Percentiles rank a stretch among this genome's conserved stretches.
Evolutionary conservation across 208 protist genomes (phyloP).

Genomic region (Leishmania amazonensis): DNA sequence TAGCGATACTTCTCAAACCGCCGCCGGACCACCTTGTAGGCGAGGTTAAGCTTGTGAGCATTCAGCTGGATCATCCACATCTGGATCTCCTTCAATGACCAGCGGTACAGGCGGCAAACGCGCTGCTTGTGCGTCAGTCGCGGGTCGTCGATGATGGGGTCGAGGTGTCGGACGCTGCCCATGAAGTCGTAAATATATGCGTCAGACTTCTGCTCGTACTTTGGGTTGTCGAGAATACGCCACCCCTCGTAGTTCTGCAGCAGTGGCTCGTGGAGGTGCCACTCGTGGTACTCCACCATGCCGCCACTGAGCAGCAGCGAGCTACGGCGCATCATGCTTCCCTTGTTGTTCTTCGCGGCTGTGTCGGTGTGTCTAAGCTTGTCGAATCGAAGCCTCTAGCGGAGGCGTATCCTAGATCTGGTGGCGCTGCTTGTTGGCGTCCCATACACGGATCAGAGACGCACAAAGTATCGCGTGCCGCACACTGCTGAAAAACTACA

Average conservation of each 20-base stretch:
- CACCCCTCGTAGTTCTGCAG: constrained; percentile 94
- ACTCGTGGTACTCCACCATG: constrained; percentile 93
- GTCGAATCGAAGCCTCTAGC: background rate
- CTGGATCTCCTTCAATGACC: constrained; percentile 87
- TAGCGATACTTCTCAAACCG: constrained; percentile 91
- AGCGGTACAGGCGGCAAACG: constrained; percentile 90
- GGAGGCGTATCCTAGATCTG: background rate
- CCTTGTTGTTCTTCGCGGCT: background rate
- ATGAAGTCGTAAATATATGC: constrained; percentile 84
- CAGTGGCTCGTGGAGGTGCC: constrained; percentile 89
- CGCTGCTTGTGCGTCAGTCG: constrained; percentile 93
- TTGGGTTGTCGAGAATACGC: constrained; percentile 91
- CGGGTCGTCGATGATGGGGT: constrained; percentile 93
- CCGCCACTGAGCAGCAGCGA: constrained; percentile 68
- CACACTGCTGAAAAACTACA: background rate
- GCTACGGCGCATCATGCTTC: constrained; percentile 79
- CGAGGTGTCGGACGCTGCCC: constrained; percentile 84
- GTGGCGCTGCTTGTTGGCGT: background rate
- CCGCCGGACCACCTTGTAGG: constrained; percentile 87
- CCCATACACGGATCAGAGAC: background rate
- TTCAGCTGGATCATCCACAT: constrained; percentile 90
- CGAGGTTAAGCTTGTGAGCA: constrained; percentile 90
- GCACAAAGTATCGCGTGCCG: background rate
- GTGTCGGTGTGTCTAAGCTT: background rate
- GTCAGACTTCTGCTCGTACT: constrained; percentile 79